These are phyloP conservation scores for Tilletia indica DNA, from an alignment of 1,284 basidiomycete species.

Conservation along the genomic window DNA sequence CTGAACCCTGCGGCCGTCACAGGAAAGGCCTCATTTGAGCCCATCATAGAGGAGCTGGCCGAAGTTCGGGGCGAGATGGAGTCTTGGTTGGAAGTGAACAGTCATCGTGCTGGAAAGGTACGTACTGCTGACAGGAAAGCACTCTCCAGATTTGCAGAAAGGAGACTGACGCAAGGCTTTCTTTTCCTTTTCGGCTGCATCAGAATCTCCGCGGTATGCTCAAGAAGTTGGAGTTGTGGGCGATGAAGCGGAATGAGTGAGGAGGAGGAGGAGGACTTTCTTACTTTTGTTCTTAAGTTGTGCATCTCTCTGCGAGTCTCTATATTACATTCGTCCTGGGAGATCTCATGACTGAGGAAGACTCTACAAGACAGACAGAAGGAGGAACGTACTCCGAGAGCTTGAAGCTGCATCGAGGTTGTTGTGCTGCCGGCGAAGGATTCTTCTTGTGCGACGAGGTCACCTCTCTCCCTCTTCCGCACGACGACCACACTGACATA, in stretches of 20 bases:
- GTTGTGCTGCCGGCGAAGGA: neutral
- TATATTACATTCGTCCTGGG: too few species aligned
- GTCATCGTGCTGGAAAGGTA: slow-evolving; percentile 71
- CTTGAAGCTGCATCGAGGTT: neutral
- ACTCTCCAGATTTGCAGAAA: neutral
- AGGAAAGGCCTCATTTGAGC: slow-evolving; percentile 51
- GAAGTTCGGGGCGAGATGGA: slow-evolving; percentile 77
- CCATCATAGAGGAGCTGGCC: slow-evolving; percentile 70
- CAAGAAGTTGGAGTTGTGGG: slow-evolving; percentile 53
- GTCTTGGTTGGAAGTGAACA: slow-evolving; percentile 69
- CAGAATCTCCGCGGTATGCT: slow-evolving; percentile 49
- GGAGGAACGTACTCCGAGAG: too few species aligned
- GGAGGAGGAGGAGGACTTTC: neutral
- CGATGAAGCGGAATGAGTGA: slow-evolving; percentile 30
- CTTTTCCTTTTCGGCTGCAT: neutral
- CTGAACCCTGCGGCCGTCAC: slow-evolving; percentile 64
- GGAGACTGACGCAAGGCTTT: neutral
- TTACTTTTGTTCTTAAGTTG: too few species aligned
- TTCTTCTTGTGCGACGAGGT: neutral
- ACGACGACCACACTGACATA: neutral
- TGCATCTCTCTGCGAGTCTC: too few species aligned
- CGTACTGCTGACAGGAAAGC: neutral
- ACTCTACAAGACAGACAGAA: too few species aligned
- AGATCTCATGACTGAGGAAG: too few species aligned
- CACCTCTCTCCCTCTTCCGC: too few species aligned